Percentiles rank a stretch among this genome's conserved stretches.
Evolutionary conservation across 305 asterid species (phyloP).

Genomic region (Plantago coronopus): DNA sequence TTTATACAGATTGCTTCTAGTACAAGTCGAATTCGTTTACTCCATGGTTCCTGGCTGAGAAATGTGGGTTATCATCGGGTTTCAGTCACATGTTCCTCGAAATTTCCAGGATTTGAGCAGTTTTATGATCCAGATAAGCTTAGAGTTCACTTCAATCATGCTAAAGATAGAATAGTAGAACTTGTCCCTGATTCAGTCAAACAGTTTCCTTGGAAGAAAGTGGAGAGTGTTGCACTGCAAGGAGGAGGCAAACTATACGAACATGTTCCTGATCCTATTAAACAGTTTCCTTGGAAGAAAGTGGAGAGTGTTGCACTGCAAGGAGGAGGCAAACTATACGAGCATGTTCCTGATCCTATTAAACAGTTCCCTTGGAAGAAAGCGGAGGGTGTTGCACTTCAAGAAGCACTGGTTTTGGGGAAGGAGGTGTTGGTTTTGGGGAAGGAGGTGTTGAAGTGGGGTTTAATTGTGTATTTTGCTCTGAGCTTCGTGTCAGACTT

Average conservation of each 20-base stretch:
- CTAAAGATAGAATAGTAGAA: constrained; percentile 34
- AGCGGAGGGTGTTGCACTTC: constrained; percentile 38
- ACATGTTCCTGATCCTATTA: no score
- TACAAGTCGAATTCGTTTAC: constrained; percentile 22
- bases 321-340: no score
- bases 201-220: no score
- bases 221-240: no score
- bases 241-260: no score
- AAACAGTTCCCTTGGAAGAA: constrained; percentile 63
- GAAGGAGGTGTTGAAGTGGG: constrained; percentile 53
- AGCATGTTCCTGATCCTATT: no score
- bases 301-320: no score
- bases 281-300: no score
- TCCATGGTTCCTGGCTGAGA: constrained; percentile 18
- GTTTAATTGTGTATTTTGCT: constrained; percentile 34
- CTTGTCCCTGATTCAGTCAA: constrained; percentile 41
- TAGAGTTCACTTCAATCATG: constrained; percentile 24
- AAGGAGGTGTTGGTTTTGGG: constrained; percentile 33
- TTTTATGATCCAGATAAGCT: constrained; percentile 35
- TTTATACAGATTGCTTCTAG: constrained; percentile 32
- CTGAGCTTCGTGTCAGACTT: constrained; percentile 41
- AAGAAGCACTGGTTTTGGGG: no score
- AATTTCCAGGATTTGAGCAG: constrained; percentile 32
- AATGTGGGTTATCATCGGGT: constrained; percentile 19
- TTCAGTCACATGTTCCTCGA: constrained; percentile 33